Evolutionary conservation across 306 rosid species (phyloP).

Genomic region (Mimosa bimucronata): DNA sequence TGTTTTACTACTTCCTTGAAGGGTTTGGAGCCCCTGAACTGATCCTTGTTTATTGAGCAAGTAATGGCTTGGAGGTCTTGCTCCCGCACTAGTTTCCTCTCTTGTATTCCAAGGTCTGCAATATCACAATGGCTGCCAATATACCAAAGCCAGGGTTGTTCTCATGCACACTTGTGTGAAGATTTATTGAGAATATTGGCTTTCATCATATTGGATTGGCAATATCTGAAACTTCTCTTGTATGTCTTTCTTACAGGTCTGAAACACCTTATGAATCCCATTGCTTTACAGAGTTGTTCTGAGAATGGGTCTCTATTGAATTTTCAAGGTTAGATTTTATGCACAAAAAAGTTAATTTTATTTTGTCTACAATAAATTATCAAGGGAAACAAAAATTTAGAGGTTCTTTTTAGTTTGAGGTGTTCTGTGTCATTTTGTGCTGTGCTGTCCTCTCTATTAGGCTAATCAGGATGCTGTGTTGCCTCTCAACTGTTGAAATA

Average conservation of each 20-base stretch:
- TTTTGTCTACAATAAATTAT: conserved; percentile 34
- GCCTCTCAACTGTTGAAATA: not conserved
- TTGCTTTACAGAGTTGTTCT: conserved; percentile 28
- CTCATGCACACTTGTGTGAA: conserved; percentile 23
- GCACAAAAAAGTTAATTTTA: not conserved
- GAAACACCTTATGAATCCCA: conserved; percentile 27
- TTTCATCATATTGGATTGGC: conserved; percentile 6
- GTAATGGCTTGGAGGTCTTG: conserved; percentile 4
- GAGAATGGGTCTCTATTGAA: conserved; percentile 35
- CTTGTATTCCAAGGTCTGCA: not conserved
- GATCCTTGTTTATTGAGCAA: not conserved
- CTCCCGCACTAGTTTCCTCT: not conserved
- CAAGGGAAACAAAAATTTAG: conserved; percentile 15
- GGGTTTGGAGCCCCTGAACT: not conserved
- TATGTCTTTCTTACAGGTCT: conserved; percentile 49
- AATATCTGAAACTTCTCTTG: conserved; percentile 22
- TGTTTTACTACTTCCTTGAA: not conserved
- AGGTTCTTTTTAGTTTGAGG: not conserved
- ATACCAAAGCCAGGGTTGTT: not conserved
- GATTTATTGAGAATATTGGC: conserved; percentile 11
- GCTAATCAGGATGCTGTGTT: not conserved
- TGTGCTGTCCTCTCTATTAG: too few species aligned
- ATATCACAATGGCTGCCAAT: conserved; percentile 30
- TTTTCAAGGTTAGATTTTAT: conserved; percentile 56
- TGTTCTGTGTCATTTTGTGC: too few species aligned